phyloP scores from a whole-genome alignment of 345 rosid species.

The Bruguiera sexangula region DNA sequence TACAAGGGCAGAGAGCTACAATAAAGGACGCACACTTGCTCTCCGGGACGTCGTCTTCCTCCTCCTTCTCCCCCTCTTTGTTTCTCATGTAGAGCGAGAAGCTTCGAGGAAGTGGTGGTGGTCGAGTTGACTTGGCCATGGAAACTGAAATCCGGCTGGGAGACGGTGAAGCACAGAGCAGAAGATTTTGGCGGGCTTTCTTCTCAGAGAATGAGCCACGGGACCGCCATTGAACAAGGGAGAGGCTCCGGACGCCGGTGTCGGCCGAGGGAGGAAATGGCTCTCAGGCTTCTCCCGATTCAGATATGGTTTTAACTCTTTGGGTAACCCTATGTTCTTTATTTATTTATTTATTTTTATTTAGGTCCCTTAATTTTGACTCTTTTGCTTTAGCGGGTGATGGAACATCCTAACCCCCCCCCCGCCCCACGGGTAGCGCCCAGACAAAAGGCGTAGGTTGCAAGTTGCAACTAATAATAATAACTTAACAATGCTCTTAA shows the following conservation, averaged over 20 bases:
- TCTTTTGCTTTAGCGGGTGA: no score
- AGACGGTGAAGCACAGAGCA: constrained; percentile 1
- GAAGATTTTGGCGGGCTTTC: constrained; percentile 16
- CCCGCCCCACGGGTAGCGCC: neutral
- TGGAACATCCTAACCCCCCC: no score
- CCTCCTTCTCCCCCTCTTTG: constrained; percentile 11
- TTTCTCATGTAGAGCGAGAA: constrained; percentile 34
- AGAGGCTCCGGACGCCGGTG: neutral
- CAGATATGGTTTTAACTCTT: no score
- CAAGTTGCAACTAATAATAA: neutral
- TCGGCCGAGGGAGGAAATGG: neutral
- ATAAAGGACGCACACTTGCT: constrained; percentile 37
- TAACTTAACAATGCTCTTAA: no score
- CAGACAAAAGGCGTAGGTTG: no score
- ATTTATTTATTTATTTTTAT: no score
- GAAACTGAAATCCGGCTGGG: constrained; percentile 12
- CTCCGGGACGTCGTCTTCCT: constrained; percentile 30
- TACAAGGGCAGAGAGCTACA: constrained; percentile 52
- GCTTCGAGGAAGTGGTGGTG: constrained; percentile 22
- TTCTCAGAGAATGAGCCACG: constrained; percentile 34
- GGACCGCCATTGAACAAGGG: constrained; percentile 22
- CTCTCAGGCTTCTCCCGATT: no score
- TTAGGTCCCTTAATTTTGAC: no score
- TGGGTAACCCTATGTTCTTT: no score
- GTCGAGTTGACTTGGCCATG: constrained; percentile 37